These are phyloP conservation scores for Heliocybe sulcata DNA, from an alignment of 1,284 basidiomycete genomes.

Conservation along the genomic window DNA sequence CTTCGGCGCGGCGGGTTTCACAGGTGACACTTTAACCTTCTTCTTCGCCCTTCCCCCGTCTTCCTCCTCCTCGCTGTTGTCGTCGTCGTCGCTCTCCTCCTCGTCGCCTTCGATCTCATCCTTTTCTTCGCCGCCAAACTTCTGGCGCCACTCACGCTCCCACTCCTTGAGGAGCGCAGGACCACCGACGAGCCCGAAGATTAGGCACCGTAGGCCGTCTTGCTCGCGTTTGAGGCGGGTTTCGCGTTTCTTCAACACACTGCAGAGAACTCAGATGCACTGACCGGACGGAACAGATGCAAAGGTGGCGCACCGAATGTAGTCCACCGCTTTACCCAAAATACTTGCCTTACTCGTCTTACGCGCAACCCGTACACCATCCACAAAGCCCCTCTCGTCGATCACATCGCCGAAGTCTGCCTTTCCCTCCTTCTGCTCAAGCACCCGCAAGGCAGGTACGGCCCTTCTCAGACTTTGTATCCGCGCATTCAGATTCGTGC, in stretches of 20 bases:
- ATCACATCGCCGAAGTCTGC: conserved; percentile 41
- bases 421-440: conserved; percentile 31
- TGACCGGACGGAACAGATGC: conserved; percentile 1
- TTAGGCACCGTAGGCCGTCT: conserved; percentile 58
- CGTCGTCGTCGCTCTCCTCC: conserved; percentile 37
- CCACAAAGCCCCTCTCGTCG: conserved; percentile 71
- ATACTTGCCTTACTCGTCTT: conserved; percentile 84
- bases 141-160: conserved; percentile 65
- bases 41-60: conserved; percentile 46
- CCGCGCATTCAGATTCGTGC: conserved; percentile 86
- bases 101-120: conserved; percentile 53
- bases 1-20: conserved; percentile 15
- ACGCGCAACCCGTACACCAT: conserved; percentile 76
- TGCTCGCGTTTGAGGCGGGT: conserved; percentile 63
- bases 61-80: conserved; percentile 50
- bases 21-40: conserved; percentile 36
- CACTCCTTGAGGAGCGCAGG: conserved; percentile 61
- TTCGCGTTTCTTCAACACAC: conserved; percentile 72
- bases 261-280: conserved; percentile 12
- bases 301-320: conserved; percentile 43
- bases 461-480: conserved; percentile 79
- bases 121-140: conserved; percentile 68
- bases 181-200: conserved; percentile 65
- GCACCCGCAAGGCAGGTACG: conserved; percentile 74
- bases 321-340: conserved; percentile 77